Conservation (phyloP, 768 basidiomycete genomes). For the Lactifluus hygrophoroides region DNA sequence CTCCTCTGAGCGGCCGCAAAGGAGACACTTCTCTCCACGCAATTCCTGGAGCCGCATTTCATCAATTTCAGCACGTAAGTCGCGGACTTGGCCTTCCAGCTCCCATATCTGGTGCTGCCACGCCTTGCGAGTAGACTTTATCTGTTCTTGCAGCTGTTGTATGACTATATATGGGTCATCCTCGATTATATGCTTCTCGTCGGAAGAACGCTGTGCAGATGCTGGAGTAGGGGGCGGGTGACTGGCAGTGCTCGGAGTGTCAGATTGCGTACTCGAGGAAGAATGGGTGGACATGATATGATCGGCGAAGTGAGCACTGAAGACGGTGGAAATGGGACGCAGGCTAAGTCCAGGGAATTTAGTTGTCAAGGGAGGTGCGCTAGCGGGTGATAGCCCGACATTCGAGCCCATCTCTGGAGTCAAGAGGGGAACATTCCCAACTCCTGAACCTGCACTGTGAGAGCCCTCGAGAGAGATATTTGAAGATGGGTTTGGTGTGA, state of each 20-base stretch:
- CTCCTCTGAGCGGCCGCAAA: conserved; percentile 47
- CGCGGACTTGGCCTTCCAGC: conserved; percentile 62
- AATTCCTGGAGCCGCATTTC: conserved; percentile 37
- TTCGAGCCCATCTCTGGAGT: conserved; percentile 19
- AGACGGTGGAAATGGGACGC: conserved; percentile 68
- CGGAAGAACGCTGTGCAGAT: conserved; percentile 23
- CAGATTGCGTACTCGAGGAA: conserved; percentile 35
- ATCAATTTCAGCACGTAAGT: conserved; percentile 62
- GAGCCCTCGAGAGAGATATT: neutral
- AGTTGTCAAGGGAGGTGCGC: conserved; percentile 54
- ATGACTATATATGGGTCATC: conserved; percentile 41
- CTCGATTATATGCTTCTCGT: conserved; percentile 27
- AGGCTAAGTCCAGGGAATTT: conserved; percentile 62
- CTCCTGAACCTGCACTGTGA: neutral
- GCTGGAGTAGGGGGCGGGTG: conserved; percentile 30
- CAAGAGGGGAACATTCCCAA: neutral
- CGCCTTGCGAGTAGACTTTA: conserved; percentile 45
- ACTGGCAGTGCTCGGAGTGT: conserved; percentile 43
- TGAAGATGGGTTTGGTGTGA: neutral
- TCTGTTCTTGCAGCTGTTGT: conserved; percentile 51
- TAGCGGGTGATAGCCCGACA: conserved; percentile 30
- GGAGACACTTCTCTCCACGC: conserved; percentile 41
- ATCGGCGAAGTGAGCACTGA: conserved; percentile 59
- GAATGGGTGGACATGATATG: conserved; percentile 28
- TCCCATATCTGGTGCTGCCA: conserved; percentile 74